Percentiles rank a stretch among this genome's conserved stretches.
Evolutionary conservation across 2,329 filamentous ascomycete genomes (phyloP).

Genomic region (Escovopsis weberi): DNA sequence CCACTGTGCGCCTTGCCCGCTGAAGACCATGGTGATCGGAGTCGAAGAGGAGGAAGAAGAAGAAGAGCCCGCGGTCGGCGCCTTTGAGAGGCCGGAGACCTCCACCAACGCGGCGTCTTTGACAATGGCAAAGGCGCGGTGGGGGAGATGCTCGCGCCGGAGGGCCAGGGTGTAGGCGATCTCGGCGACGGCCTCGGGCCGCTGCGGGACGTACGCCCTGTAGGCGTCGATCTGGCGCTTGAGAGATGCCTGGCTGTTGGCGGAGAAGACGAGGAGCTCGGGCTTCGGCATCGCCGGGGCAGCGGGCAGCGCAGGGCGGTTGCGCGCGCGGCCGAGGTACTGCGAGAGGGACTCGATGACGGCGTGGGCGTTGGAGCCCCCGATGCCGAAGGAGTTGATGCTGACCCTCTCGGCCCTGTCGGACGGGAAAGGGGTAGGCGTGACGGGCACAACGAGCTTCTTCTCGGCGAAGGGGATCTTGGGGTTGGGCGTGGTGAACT

Average conservation of each 20-base stretch:
- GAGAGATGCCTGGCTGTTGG: conserved; percentile 1
- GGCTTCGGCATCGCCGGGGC: not conserved
- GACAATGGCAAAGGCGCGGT: not conserved
- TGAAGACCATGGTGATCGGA: not conserved
- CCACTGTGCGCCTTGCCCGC: not conserved
- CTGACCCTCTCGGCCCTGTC: conserved; percentile 1
- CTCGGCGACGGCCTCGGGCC: not conserved
- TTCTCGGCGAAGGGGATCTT: not conserved
- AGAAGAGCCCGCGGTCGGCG: not conserved
- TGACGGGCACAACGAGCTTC: not conserved
- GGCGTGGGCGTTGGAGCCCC: not conserved
- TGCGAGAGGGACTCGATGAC: conserved; percentile 1
- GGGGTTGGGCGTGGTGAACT: not conserved
- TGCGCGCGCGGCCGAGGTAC: not conserved
- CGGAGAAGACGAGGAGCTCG: conserved; percentile 3
- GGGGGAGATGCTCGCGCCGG: not conserved
- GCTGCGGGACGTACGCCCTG: not conserved
- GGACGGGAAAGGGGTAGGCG: not conserved
- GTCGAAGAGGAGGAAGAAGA: not conserved
- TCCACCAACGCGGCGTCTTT: not conserved
- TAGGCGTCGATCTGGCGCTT: conserved; percentile 2
- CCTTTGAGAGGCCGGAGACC: no score
- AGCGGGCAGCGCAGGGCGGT: no score
- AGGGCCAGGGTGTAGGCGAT: not conserved
- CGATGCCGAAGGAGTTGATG: not conserved